Conservation (phyloP, 2,329 filamentous ascomycete species). For the Alternaria metachromatica region DNA sequence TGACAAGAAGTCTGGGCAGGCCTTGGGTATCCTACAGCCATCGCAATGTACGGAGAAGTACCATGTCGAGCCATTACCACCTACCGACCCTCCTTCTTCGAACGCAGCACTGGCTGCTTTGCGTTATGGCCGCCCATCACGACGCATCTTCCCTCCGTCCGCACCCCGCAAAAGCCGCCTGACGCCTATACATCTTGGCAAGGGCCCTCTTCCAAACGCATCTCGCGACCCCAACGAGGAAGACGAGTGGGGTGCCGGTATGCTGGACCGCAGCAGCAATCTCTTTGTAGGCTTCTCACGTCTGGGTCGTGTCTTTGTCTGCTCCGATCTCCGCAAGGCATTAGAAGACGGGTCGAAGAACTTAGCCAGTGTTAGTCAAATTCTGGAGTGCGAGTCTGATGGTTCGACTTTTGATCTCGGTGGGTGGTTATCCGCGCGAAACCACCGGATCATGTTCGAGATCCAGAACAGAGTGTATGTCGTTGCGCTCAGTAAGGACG, state of each 20-base stretch:
- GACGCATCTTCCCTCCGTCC: not conserved
- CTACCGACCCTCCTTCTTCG: not conserved
- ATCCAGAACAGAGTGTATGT: constrained; percentile 1
- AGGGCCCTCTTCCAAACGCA: constrained; percentile 1
- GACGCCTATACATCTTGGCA: not conserved
- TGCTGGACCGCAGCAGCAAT: constrained; percentile 11
- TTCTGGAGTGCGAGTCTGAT: constrained; percentile 6
- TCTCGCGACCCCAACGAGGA: not conserved
- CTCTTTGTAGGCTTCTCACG: constrained; percentile 11
- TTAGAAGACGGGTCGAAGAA: not conserved
- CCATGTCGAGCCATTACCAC: not conserved
- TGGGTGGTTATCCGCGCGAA: constrained; percentile 5
- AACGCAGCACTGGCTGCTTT: not conserved
- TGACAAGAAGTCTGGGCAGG: constrained; percentile 6
- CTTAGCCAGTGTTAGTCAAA: not conserved
- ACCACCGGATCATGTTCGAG: constrained; percentile 9
- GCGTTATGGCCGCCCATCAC: not conserved
- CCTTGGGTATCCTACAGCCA: constrained; percentile 3
- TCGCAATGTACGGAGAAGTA: constrained; percentile 8
- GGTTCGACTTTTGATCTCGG: constrained; percentile 3
- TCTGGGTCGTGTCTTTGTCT: constrained; percentile 6
- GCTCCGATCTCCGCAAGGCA: constrained; percentile 6
- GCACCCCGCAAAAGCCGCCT: constrained; percentile 4
- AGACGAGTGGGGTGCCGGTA: constrained; percentile 14
- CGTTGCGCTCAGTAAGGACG: not conserved